Conservation (phyloP, 768 basidiomycete species). For the Russula brevipes region DNA sequence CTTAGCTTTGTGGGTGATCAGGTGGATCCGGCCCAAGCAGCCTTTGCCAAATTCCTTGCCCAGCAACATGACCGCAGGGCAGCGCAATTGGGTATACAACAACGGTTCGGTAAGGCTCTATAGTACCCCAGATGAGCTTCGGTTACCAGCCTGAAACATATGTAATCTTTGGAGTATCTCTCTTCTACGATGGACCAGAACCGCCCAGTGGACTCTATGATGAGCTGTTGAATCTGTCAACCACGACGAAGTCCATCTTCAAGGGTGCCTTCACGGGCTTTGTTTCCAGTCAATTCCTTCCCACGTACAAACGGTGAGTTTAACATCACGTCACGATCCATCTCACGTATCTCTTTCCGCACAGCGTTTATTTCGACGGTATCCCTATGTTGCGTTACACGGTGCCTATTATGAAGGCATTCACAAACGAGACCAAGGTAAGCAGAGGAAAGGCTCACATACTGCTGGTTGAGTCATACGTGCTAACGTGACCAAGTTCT, state of each 20-base stretch:
- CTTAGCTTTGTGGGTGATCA: constrained; percentile 3
- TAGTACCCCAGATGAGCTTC: neutral
- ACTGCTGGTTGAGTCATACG: neutral
- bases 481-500: neutral
- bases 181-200: constrained; percentile 14
- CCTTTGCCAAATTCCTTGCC: neutral
- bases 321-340: no score
- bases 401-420: constrained; percentile 1
- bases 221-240: constrained; percentile 4
- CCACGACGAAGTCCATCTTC: neutral
- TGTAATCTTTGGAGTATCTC: neutral
- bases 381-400: constrained; percentile 4
- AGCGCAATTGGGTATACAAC: neutral
- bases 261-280: neutral
- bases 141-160: neutral
- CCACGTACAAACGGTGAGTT: no score
- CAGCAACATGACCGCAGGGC: constrained; percentile 5
- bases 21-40: neutral
- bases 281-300: neutral
- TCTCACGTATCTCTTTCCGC: neutral
- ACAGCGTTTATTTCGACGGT: neutral
- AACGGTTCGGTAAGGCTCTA: neutral
- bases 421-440: constrained; percentile 11
- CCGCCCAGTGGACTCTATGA: constrained; percentile 7
- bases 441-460: neutral